phyloP scores from a whole-genome alignment of 2,329 filamentous ascomycete species.

The Blastomyces emzantsi region DNA sequence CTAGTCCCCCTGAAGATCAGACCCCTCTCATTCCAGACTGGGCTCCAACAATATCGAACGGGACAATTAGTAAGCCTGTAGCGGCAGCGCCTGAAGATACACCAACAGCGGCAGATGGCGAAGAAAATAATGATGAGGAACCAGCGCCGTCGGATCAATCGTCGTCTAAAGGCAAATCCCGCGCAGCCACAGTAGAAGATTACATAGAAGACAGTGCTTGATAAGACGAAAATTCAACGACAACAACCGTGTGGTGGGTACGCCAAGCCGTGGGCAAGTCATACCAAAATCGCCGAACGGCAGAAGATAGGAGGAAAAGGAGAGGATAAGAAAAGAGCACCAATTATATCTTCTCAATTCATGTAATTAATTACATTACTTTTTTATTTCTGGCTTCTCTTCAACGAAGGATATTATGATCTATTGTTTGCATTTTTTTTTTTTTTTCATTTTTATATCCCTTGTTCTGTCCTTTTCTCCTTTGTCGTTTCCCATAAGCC shows the following conservation, averaged over 20 bases:
- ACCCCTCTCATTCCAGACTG: conserved; percentile 5
- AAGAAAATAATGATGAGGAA: conserved; percentile 2
- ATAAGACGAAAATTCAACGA: neutral
- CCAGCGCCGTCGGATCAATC: neutral
- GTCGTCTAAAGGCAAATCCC: conserved; percentile 14
- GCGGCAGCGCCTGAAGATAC: neutral
- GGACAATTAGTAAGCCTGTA: neutral
- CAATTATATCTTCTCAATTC: neutral
- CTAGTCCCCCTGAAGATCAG: neutral
- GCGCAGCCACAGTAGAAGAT: conserved; percentile 18
- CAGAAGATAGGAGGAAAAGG: neutral
- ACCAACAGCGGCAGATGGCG: neutral
- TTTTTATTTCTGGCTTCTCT: neutral
- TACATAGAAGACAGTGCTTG: conserved; percentile 10
- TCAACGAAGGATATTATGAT: neutral
- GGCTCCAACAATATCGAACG: conserved; percentile 7
- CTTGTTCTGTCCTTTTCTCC: neutral
- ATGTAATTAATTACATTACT: neutral
- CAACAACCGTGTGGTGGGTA: neutral
- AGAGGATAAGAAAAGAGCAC: neutral
- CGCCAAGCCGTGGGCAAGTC: neutral
- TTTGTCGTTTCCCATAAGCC: neutral
- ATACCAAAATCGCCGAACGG: too few species aligned
- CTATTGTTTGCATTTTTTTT: neutral
- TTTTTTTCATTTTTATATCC: neutral